A percentile compares a stretch with the other conserved stretches of the same genome.
Evolutionary conservation across 345 rosid genomes (phyloP).

Genomic region (Microthlaspi erraticum): DNA sequence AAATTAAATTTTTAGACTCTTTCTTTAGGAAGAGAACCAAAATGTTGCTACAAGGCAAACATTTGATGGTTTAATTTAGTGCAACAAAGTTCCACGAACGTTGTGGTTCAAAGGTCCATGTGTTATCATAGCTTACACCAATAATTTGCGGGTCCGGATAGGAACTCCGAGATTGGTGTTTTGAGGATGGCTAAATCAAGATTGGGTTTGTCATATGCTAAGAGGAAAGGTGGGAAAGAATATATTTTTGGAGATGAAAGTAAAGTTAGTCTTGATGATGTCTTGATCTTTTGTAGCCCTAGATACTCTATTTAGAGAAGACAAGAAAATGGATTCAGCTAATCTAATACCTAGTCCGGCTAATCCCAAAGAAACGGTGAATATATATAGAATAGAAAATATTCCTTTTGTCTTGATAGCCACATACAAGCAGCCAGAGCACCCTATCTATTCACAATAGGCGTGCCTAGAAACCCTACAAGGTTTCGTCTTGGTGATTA

Average conservation of each 20-base stretch:
- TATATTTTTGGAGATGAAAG: conserved; percentile 73
- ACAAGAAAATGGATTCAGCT: too few species aligned
- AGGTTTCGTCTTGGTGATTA: too few species aligned
- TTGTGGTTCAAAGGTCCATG: conserved; percentile 91
- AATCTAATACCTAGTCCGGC: too few species aligned
- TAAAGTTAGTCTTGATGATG: conserved; percentile 62
- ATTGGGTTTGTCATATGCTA: conserved; percentile 81
- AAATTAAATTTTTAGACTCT: too few species aligned
- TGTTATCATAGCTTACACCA: conserved; percentile 78
- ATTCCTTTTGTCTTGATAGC: too few species aligned
- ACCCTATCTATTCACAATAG: too few species aligned
- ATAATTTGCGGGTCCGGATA: conserved; percentile 75
- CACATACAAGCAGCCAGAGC: too few species aligned
- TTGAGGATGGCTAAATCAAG: conserved; percentile 83
- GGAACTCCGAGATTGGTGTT: conserved; percentile 79
- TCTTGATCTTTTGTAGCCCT: conserved; percentile 74
- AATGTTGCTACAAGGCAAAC: conserved; percentile 80
- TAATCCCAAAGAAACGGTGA: too few species aligned
- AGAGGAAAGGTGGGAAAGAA: conserved; percentile 74
- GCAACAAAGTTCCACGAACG: conserved; percentile 78
- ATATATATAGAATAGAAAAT: too few species aligned
- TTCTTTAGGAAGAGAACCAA: conserved; percentile 64
- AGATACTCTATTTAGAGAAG: too few species aligned
- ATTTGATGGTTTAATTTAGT: conserved; percentile 78
- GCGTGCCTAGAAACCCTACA: too few species aligned